Base-by-base conservation (phyloP, 148 eudicot species). In the Rhododendron molle region DNA sequence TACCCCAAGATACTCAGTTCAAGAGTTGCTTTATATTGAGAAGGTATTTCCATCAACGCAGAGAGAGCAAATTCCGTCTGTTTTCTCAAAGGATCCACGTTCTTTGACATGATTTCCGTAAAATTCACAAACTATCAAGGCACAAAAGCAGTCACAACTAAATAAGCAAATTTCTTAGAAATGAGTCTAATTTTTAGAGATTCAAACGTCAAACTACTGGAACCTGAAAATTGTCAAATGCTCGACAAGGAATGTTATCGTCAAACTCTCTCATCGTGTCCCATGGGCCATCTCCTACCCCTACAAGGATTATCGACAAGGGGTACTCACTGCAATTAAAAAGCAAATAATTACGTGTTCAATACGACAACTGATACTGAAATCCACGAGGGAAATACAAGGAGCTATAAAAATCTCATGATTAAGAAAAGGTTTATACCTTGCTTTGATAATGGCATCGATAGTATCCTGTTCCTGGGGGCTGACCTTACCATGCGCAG, bases 221-320 rank as follows among this genome's bases (percentile, higher is more conserved):
- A 83, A 90, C 98, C 95, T 95, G 98, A 86, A 95, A 93, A 88
- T 95, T 95, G 85, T 95, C 97, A 16, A 95, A 95, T 81, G 92
- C 92, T 47, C 98, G 90, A 23, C 93, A 87, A 73, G 98, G 97
- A 52, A 95, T 92, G 81, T 93, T 93, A 88, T 95, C 95, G 36
- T 95, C 98, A 84, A 95, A 95, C 83, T 92, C 93, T 88, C 85
- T 90, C 98, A 95, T 95, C 92, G 88, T 92, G 90, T 95, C 96
- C 98, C 98, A 95, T 4, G 97, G 98, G 15, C 98, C 98, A 81
- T 95, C 98, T 67, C 98, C 98, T 52, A 95, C 97, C 83, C 98
- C 97, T 43, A 95, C 98, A 69, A 95, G 85, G 54, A 94, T 91
- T 77, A 95, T 94, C 72, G 97, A 95, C 87, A 95, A 89, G 54